Evolutionary conservation across 1,284 basidiomycete species (phyloP).

Genomic region (Pseudozyma sp.): DNA sequence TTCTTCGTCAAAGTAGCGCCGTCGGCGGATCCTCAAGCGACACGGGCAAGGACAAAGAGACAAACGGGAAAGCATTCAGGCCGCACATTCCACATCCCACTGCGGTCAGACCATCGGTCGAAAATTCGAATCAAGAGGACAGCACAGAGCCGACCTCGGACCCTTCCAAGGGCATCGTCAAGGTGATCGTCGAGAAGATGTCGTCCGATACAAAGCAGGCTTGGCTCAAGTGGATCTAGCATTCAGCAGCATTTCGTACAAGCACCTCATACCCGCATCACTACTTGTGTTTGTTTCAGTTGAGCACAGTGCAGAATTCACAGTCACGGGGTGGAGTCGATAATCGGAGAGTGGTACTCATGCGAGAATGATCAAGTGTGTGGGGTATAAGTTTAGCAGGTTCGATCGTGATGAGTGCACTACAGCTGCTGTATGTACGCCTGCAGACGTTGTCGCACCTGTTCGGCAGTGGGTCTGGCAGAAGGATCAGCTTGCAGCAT

Average conservation of each 20-base stretch:
- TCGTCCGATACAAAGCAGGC: conserved; percentile 46
- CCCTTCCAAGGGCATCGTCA: conserved; percentile 17
- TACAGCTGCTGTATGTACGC: not conserved
- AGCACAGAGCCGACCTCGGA: not conserved
- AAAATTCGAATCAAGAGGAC: not conserved
- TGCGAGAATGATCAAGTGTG: not conserved
- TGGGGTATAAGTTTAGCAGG: not conserved
- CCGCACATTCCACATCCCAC: conserved; percentile 39
- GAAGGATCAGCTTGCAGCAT: conserved; percentile 57
- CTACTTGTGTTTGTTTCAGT: too few species aligned
- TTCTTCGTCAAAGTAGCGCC: not conserved
- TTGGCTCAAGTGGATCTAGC: conserved; percentile 51
- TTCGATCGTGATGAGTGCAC: not conserved
- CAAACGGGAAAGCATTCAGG: conserved; percentile 3
- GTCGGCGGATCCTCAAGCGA: not conserved
- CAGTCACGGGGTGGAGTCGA: too few species aligned
- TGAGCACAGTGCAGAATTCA: too few species aligned
- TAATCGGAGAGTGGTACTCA: too few species aligned
- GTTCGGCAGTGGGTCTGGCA: conserved; percentile 48
- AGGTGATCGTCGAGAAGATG: conserved; percentile 45
- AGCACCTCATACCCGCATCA: too few species aligned
- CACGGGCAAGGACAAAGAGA: not conserved
- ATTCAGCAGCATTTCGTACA: not conserved
- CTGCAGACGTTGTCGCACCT: conserved; percentile 36
- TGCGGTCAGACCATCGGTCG: not conserved